Base-by-base conservation (phyloP, 129 eudicot species). In the Pulicaria dysenterica region DNA sequence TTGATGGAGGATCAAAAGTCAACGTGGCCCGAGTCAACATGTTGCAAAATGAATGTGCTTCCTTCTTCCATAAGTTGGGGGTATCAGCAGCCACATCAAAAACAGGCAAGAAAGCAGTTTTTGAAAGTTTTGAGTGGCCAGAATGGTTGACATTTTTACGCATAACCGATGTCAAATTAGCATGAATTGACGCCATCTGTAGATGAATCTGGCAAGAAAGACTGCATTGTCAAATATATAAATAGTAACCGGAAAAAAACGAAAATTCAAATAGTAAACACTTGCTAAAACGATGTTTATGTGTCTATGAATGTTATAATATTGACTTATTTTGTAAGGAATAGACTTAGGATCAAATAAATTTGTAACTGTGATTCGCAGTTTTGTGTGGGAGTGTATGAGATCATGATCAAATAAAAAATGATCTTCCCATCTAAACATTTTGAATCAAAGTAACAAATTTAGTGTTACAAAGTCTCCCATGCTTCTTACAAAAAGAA, bases 1-100 rank as follows among this genome's bases (percentile, higher is more conserved):
- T 68, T 19, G 91, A 72, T 7, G 88, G 84, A 15, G 96, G 97
- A 67, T 95, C 99, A 68, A 95, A 88, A 58, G 97, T 95, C 72
- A 95, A 65, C 6, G 96, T 88, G 59, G 99, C 99, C 71, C 77
- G 87, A 56, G 94, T 83, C 59, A 81, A 69, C 17, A 76, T 61
- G 63, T 64, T 69, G 68, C 70, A 70, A 72, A 67, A 48, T 8
- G 74, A 76, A 34, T 24, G 58, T 6, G 77, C 43, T 38, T 84
- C 94, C 73, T 79, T 90, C 77, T 80, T 82, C 81, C 80, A 37
- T 40, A 64, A 46, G 59, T 75, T 49, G 45, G 86, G 53, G 50
- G 81, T 42, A 17, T 84, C 82, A 47, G 74, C 75, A 41, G 79
- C 72, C 64, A 82, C 81, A 61, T 87, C 89, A 42, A 83, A 67